A percentile compares a stretch with the other conserved stretches of the same genome.
Evolutionary conservation across 352 stramenopile genomes (phyloP).

Genomic region (Phytopythium delawarense): DNA sequence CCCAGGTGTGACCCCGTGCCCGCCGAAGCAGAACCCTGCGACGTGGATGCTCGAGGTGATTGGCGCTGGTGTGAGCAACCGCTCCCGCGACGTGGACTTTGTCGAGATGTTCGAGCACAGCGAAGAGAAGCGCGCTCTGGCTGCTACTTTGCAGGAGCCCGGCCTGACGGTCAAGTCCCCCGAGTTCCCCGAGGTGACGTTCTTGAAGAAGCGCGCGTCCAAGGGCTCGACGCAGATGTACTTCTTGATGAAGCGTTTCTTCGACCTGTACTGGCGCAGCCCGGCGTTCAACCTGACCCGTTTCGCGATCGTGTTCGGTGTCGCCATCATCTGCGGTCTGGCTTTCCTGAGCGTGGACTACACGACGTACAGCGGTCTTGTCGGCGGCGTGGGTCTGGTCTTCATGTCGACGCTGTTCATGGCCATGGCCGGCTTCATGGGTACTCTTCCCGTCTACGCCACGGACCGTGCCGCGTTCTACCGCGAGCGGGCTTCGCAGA

Average conservation of each 20-base stretch:
- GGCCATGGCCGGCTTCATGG: conserved; percentile 55
- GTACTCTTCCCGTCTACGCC: conserved; percentile 29
- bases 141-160: conserved; percentile 10
- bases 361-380: conserved; percentile 13
- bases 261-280: conserved; percentile 20
- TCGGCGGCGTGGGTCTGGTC: conserved; percentile 29
- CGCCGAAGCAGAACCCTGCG: conserved; percentile 28
- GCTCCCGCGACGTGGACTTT: conserved; percentile 38
- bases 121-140: conserved; percentile 11
- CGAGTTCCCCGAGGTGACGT: conserved; percentile 17
- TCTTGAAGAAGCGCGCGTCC: conserved; percentile 18
- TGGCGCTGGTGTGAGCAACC: conserved; percentile 50
- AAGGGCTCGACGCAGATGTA: conserved; percentile 19
- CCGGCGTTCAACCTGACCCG: conserved; percentile 59
- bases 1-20: neutral
- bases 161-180: conserved; percentile 10
- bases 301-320: conserved; percentile 12
- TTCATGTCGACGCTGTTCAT: conserved; percentile 76
- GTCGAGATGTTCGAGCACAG: conserved; percentile 20
- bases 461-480: conserved; percentile 79
- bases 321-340: conserved; percentile 16
- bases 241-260: conserved; percentile 38
- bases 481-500: conserved; percentile 62
- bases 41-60: conserved; percentile 29
- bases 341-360: conserved; percentile 14